A percentile compares a stretch with the other conserved stretches of the same genome.
phyloP scores from a whole-genome alignment of 768 basidiomycete species.

The Rubroboletus satanas region DNA sequence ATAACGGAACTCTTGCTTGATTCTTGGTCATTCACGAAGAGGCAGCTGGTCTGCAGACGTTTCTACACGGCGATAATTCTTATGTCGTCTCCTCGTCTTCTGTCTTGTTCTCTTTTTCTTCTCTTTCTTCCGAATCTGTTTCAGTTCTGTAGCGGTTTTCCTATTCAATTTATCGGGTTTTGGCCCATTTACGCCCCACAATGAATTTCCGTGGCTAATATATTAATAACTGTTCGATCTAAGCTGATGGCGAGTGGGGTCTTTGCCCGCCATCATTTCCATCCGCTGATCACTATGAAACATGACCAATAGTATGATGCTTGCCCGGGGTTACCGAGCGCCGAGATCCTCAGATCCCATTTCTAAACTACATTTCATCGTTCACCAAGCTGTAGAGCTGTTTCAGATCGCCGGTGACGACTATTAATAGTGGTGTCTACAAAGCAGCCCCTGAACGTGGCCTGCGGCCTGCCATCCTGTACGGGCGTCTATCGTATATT shows the following conservation, averaged over 20 bases:
- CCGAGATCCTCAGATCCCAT: constrained; percentile 3
- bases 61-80: background rate
- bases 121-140: background rate
- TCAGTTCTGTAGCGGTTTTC: background rate
- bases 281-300: constrained; percentile 2
- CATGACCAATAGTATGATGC: background rate
- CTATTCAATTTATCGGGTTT: constrained; percentile 3
- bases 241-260: background rate
- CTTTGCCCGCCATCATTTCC: background rate
- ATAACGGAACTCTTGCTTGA: background rate
- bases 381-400: constrained; percentile 25
- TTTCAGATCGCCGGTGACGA: background rate
- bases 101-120: background rate
- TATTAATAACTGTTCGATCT: background rate
- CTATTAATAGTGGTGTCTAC: background rate
- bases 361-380: constrained; percentile 3
- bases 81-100: background rate
- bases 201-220: constrained; percentile 3
- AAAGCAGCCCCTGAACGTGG: background rate
- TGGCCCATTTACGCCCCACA: background rate
- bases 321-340: background rate
- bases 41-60: constrained; percentile 9
- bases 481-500: constrained; percentile 14
- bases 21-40: background rate
- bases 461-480: constrained; percentile 21